These are phyloP conservation scores for Abrus precatorius DNA, from an alignment of 306 rosid genomes.

Conservation along the genomic window DNA sequence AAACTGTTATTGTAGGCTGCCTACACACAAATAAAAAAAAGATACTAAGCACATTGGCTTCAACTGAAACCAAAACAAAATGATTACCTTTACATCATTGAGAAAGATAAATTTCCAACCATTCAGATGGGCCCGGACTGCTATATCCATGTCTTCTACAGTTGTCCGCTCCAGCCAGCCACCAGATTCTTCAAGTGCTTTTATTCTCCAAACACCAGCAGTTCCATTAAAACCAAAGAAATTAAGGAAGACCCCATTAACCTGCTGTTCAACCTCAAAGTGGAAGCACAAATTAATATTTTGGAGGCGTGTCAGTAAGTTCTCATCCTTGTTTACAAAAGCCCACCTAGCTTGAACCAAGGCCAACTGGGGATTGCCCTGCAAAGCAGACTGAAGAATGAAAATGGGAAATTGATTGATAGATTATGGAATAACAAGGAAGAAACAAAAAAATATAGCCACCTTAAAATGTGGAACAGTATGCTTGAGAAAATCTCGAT, in stretches of 20 bases:
- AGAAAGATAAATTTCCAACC: conserved; percentile 86
- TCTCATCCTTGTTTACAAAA: conserved; percentile 81
- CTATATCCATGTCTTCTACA: conserved; percentile 88
- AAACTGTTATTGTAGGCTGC: conserved; percentile 20
- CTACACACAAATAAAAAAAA: conserved; percentile 8
- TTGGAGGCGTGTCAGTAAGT: conserved; percentile 76
- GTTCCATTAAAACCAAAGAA: conserved; percentile 87
- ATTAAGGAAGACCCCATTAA: conserved; percentile 74
- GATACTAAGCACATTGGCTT: neutral
- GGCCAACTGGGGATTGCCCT: conserved; percentile 76
- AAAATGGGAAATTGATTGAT: conserved; percentile 3
- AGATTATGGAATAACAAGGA: conserved; percentile 7
- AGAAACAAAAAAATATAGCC: neutral
- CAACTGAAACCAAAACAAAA: neutral
- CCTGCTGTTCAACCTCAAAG: conserved; percentile 89
- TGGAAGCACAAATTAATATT: conserved; percentile 80
- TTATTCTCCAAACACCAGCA: conserved; percentile 88
- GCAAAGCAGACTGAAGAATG: conserved; percentile 38
- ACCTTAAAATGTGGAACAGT: conserved; percentile 84
- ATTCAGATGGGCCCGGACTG: conserved; percentile 81
- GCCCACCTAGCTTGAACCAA: conserved; percentile 87
- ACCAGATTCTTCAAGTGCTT: conserved; percentile 82
- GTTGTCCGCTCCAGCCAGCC: conserved; percentile 90
- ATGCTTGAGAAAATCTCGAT: conserved; percentile 67
- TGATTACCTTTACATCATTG: conserved; percentile 76